Evolutionary conservation across 1,284 basidiomycete species (phyloP).

Genomic region (Pisolithus thermaeus): DNA sequence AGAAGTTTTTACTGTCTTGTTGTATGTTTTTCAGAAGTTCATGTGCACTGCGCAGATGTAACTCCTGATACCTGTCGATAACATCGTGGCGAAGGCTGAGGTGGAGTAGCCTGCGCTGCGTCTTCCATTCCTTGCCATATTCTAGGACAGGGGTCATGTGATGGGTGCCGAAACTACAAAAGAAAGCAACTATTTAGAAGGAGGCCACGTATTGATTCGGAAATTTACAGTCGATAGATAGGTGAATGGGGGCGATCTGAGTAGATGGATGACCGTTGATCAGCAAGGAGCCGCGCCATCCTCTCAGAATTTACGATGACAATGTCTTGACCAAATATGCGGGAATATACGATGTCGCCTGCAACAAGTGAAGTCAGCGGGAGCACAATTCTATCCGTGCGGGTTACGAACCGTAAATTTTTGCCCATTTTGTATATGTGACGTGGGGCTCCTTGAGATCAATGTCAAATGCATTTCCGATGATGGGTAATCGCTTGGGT

Average conservation of each 20-base stretch:
- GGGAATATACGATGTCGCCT: conserved; percentile 3
- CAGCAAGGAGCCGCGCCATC: not conserved
- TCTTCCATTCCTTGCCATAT: not conserved
- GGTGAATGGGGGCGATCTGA: not conserved
- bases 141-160: not conserved
- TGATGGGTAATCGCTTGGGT: conserved; percentile 1
- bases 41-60: not conserved
- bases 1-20: not conserved
- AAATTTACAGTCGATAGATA: not conserved
- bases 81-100: not conserved
- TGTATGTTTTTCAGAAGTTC: not conserved
- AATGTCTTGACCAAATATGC: conserved; percentile 1
- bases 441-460: not conserved
- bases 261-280: conserved; percentile 1
- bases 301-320: conserved; percentile 2
- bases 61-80: not conserved
- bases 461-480: conserved; percentile 5
- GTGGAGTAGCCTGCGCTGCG: not conserved
- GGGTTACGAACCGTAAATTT: conserved; percentile 3
- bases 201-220: too few relatives aligned
- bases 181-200: not conserved
- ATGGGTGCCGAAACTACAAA: not conserved
- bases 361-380: not conserved
- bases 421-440: conserved; percentile 5
- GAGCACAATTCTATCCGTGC: not conserved